Conservation (phyloP, 306 rosid genomes). For the Alnus rubra region DNA sequence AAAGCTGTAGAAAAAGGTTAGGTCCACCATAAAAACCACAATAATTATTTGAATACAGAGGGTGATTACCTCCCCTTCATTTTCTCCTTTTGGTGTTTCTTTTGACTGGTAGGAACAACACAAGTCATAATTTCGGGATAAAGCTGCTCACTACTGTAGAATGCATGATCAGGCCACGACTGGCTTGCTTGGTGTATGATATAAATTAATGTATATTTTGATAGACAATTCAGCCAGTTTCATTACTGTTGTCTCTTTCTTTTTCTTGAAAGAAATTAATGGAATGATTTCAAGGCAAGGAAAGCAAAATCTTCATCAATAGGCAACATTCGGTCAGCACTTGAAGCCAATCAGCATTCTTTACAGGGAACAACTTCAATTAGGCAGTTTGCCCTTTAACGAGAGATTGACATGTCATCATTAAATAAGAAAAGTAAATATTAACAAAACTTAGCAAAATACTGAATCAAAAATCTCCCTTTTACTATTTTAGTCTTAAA, state of each 20-base stretch:
- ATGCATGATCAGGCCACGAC: slow-evolving; percentile 36
- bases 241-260: not conserved
- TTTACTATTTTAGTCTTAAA: too few relatives aligned
- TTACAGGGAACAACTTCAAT: too few relatives aligned
- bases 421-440: too few relatives aligned
- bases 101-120: slow-evolving; percentile 18
- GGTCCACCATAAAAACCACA: slow-evolving; percentile 8
- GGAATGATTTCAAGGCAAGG: not conserved
- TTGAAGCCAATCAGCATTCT: too few relatives aligned
- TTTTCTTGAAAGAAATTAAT: slow-evolving; percentile 7
- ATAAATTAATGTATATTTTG: not conserved
- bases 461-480: too few relatives aligned
- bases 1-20: not conserved
- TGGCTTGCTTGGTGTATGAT: not conserved
- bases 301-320: not conserved
- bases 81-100: not conserved
- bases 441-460: too few relatives aligned
- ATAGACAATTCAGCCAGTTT: not conserved
- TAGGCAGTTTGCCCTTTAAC: too few relatives aligned
- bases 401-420: too few relatives aligned
- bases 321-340: not conserved
- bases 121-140: slow-evolving; percentile 28
- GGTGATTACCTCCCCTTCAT: not conserved
- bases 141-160: slow-evolving; percentile 36
- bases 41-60: slow-evolving; percentile 27